Base-by-base conservation (phyloP, 352 stramenopile species). In the Phytophthora nicotianae region DNA sequence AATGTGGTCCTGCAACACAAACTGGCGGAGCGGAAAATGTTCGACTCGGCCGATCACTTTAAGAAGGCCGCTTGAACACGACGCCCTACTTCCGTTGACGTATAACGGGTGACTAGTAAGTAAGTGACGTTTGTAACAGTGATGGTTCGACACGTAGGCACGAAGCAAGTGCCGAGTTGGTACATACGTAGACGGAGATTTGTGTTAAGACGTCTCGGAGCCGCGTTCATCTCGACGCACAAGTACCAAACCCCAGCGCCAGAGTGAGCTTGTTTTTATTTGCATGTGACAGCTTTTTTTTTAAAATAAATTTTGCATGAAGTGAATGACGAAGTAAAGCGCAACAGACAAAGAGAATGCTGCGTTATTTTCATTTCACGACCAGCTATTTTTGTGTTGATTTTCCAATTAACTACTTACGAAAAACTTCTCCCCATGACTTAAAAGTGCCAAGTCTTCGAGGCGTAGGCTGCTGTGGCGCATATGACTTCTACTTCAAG, bases 1-100 rank as follows among this genome's bases (percentile, higher is more conserved):
- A 93, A 81, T 64, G 42, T 95, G 16, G 64, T 93, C 11, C 53
- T 93, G 20, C 81, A 86, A 50, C 77, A 78, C 35, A 88, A 88
- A 35, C 57, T 95, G 2, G 65, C 78, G 1, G 82, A 95, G 58
- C 73, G 81, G 4, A 91, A 91, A 56, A 75, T 75, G 11, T 93
- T 95, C 49, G 84, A 93, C 63, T 92, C 84, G 59, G 82, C 75
- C 8, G 86, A 93, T 56, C 78, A 93, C 55, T 94, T 86, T 58
- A 88, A 89, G 53, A 62, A 87, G 24, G 73, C 72, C 0, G 70
- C 77, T 26, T 75, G 62, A 75, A 53, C 9, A n/a, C 32, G 29
- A 4, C 19, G 38, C 38, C 23, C 49, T 14, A 51, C 21, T 19
- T 35, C 42, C n/a, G n/a, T n/a, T n/a, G n/a, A 23, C 27, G 35